A percentile compares a stretch with the other conserved stretches of the same genome.
Evolutionary conservation across 495 filamentous ascomycete species (phyloP).

Genomic region (Platismatia glauca): DNA sequence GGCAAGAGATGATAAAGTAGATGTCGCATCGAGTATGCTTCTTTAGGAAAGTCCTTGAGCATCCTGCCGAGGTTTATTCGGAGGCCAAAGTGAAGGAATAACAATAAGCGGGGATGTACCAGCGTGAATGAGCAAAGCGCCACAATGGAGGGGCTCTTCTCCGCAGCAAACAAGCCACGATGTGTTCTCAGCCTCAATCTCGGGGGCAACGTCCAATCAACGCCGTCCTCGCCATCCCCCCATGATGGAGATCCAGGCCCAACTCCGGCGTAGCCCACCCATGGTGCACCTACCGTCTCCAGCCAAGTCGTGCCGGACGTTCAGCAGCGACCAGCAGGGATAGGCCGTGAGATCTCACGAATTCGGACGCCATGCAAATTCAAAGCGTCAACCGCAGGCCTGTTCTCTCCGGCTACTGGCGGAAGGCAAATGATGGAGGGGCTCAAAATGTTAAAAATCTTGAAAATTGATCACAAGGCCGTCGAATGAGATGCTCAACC

Average conservation of each 20-base stretch:
- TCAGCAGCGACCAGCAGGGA: not conserved
- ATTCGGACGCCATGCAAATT: not conserved
- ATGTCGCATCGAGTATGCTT: not conserved
- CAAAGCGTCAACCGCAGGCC: not conserved
- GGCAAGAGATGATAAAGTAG: no score
- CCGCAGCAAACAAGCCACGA: conserved; percentile 1
- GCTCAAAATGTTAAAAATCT: no score
- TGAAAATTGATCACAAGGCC: conserved; percentile 12
- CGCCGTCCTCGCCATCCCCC: not conserved
- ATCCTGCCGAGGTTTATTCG: not conserved
- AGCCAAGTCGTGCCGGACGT: not conserved
- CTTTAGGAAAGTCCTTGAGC: not conserved
- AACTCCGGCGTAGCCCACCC: not conserved
- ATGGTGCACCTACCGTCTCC: not conserved
- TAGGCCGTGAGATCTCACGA: not conserved
- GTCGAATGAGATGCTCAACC: conserved; percentile 12
- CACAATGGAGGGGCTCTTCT: not conserved
- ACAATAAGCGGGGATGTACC: not conserved
- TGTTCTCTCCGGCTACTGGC: conserved; percentile 11
- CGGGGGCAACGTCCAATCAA: not conserved
- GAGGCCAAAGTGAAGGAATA: not conserved
- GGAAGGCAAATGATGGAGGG: conserved; percentile 8
- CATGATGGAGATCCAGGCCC: not conserved
- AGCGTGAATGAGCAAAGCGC: not conserved
- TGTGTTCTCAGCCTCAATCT: not conserved